These are phyloP conservation scores for Lichtheimia corymbifera DNA, from an alignment of 371 early-diverging fungal species.

Conservation along the genomic window DNA sequence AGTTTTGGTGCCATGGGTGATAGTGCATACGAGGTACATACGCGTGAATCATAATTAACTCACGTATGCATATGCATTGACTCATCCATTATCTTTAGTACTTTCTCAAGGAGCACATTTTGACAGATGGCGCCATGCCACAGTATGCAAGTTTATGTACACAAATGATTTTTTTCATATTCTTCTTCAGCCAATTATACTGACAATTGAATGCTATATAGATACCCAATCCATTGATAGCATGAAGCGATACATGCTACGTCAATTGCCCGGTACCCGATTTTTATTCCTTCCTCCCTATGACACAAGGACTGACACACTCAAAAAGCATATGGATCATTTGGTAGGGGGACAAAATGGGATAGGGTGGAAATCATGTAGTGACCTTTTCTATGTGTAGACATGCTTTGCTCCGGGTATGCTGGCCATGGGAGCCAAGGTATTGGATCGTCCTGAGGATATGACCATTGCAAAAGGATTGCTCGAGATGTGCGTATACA, in stretches of 20 bases:
- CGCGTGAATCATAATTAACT: neutral
- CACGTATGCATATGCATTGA: neutral
- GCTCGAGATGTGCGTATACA: conserved; percentile 60
- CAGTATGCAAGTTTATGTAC: conserved; percentile 60
- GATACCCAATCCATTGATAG: conserved; percentile 48
- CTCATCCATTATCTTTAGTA: conserved; percentile 47
- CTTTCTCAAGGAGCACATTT: conserved; percentile 70
- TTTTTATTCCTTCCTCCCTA: conserved; percentile 47
- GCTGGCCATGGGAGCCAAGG: conserved; percentile 63
- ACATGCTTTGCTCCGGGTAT: conserved; percentile 79
- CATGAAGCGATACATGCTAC: conserved; percentile 55
- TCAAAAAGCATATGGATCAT: conserved; percentile 51
- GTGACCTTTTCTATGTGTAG: conserved; percentile 67
- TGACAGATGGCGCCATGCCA: conserved; percentile 51
- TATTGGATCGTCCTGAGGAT: conserved; percentile 50
- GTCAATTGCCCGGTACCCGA: conserved; percentile 39
- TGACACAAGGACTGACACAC: conserved; percentile 20
- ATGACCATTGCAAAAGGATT: conserved; percentile 48
- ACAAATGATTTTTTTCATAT: neutral
- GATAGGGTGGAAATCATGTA: conserved; percentile 16
- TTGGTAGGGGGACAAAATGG: conserved; percentile 27
- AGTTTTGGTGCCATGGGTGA: conserved; percentile 58
- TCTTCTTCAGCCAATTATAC: neutral
- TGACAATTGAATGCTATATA: conserved; percentile 3
- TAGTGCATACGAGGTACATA: conserved; percentile 51